Base-by-base conservation (phyloP, 2,329 filamentous ascomycete species). In the Paradendryphiella salina region DNA sequence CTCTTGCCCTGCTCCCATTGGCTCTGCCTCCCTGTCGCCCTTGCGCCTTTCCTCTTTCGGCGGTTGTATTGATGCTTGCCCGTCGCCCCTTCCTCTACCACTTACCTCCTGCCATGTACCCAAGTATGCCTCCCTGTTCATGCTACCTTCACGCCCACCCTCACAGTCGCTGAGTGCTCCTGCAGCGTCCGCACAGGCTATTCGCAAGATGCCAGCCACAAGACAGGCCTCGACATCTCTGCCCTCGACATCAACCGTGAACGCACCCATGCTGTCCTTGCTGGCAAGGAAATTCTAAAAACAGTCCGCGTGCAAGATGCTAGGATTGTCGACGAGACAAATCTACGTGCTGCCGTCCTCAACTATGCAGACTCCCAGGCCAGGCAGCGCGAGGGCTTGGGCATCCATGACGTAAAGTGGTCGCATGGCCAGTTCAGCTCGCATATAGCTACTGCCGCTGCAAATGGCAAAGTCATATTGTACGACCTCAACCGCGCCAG, bases 371-470 rank as follows among this genome's bases (percentile, higher is more conserved):
- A 79, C 49, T 65, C 73, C 31, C 73, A 74, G 17, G 72, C 73
- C 17, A 77, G 80, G 34, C 76, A 82, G 65, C 80, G 81, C 56
- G 81, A 84, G 52, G 82, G 82, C 52, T 76, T 86, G 56, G 81
- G 82, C 46, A 82, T 85, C 57, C 82, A 82, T 54, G 84, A 87
- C 69, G 84, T 87, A 23, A 85, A 85, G 57, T 87, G 84, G 84
- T 85, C 84, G 43, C 83, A 85, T 72, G 81, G 82, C 52, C 77
- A 78, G 45, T 85, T 80, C 66, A 79, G 79, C 60, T 79, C 80
- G 52, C 80, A 80, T 60, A 83, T 87, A 57, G 84, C 83, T 32
- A 85, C 84, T 9, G 84, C 84, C 20, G 84, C 82, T 18, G 80
- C 81, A 44, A 86, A 85, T 72, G 84, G 84, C 56, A 83, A 84